Evolutionary conservation across 192 early-diverging fungal genomes (phyloP).

Genomic region (Backusella morwellensis): DNA sequence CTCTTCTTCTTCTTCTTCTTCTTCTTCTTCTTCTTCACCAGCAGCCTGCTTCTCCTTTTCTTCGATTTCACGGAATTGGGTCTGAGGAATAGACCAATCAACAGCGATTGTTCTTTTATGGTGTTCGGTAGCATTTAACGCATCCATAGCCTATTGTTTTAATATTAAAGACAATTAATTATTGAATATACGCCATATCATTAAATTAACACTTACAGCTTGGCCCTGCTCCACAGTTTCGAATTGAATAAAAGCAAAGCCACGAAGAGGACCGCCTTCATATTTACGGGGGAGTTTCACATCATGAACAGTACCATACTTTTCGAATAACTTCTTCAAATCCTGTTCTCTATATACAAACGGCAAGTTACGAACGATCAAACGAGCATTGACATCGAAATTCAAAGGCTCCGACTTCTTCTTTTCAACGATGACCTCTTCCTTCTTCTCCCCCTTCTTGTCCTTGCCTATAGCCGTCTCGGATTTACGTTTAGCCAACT

Average conservation of each 20-base stretch:
- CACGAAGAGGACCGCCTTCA: conserved; percentile 71
- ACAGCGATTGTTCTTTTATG: conserved; percentile 77
- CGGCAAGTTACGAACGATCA: conserved; percentile 88
- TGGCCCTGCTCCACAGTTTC: conserved; percentile 67
- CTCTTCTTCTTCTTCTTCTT: conserved; percentile 31
- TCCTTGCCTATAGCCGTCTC: not conserved
- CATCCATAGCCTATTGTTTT: conserved; percentile 52
- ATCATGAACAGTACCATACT: conserved; percentile 67
- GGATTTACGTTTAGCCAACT: conserved; percentile 68
- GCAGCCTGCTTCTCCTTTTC: conserved; percentile 43
- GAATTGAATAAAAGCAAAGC: conserved; percentile 93
- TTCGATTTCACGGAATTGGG: conserved; percentile 59
- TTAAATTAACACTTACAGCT: conserved; percentile 25
- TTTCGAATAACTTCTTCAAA: conserved; percentile 61
- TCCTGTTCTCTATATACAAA: conserved; percentile 70
- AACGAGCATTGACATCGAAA: conserved; percentile 43
- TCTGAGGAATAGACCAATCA: conserved; percentile 81
- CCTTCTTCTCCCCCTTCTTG: not conserved
- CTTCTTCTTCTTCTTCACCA: conserved; percentile 34
- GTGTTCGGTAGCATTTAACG: conserved; percentile 69
- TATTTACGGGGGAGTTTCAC: conserved; percentile 74
- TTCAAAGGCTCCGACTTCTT: not conserved
- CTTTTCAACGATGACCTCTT: not conserved
- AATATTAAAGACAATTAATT: not conserved
- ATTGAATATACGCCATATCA: not conserved